These are phyloP conservation scores for Aspergillus awamori DNA, from an alignment of 2,329 filamentous ascomycete species.

Conservation along the genomic window DNA sequence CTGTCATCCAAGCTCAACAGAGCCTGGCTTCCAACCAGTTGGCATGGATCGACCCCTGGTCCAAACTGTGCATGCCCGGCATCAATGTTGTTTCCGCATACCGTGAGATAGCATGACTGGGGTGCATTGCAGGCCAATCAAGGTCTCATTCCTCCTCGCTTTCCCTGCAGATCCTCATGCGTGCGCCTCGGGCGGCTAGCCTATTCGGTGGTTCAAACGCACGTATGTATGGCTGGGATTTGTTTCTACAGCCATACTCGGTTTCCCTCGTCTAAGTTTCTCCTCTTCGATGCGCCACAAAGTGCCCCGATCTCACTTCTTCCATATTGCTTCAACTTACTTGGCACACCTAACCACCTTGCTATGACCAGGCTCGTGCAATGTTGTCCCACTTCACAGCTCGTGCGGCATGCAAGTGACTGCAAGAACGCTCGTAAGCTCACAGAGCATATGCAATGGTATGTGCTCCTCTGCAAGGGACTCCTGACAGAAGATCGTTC, in stretches of 20 bases:
- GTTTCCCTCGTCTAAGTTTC: too few relatives aligned
- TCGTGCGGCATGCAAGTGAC: not conserved
- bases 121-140: constrained; percentile 1
- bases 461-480: not conserved
- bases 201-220: not conserved
- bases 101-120: not conserved
- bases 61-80: not conserved
- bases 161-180: constrained; percentile 17
- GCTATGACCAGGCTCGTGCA: not conserved
- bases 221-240: too few relatives aligned
- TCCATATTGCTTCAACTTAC: not conserved
- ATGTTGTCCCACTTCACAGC: not conserved
- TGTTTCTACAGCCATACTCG: too few relatives aligned
- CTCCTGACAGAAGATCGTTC: not conserved
- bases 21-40: constrained; percentile 7
- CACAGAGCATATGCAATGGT: not conserved
- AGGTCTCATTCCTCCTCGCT: constrained; percentile 22
- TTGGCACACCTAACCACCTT: not conserved
- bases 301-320: not conserved
- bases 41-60: constrained; percentile 24
- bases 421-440: not conserved
- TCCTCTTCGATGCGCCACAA: not conserved
- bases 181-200: constrained; percentile 2
- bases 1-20: not conserved
- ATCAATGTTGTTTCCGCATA: not conserved